Evolutionary conservation across 169 alveolate species (phyloP).

Genomic region (Haemoproteus tartakovskyi): DNA sequence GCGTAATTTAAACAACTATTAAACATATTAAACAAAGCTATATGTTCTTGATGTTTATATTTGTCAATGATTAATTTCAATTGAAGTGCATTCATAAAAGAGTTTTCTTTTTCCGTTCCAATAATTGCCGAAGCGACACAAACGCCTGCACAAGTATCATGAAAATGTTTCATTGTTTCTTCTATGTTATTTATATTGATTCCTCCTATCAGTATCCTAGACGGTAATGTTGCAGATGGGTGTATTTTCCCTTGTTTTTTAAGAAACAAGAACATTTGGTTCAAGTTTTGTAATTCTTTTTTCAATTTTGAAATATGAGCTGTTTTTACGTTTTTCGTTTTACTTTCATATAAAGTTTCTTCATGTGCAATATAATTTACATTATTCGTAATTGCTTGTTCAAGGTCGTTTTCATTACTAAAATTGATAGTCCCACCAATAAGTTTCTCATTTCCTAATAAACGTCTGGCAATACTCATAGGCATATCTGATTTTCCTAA

Average conservation of each 20-base stretch:
- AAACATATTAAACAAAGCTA: slow-evolving; percentile 17
- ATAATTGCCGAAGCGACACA: slow-evolving; percentile 22
- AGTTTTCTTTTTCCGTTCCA: slow-evolving; percentile 6
- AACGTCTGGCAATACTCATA: slow-evolving; percentile 57
- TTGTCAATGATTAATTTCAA: slow-evolving; percentile 17
- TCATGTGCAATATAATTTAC: slow-evolving; percentile 60
- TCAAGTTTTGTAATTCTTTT: slow-evolving; percentile 7
- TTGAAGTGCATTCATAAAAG: slow-evolving; percentile 23
- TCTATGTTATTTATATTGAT: slow-evolving; percentile 30
- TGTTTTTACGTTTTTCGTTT: slow-evolving; percentile 4
- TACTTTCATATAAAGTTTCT: slow-evolving; percentile 40
- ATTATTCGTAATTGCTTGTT: slow-evolving; percentile 19
- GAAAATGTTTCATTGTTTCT: slow-evolving; percentile 21
- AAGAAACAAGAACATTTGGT: slow-evolving; percentile 8
- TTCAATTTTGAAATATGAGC: slow-evolving; percentile 13
- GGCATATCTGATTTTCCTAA: slow-evolving; percentile 72
- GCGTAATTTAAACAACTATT: background rate
- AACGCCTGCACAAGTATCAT: slow-evolving; percentile 23
- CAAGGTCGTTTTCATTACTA: slow-evolving; percentile 49
- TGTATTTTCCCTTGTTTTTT: slow-evolving; percentile 22
- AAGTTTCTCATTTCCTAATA: slow-evolving; percentile 68
- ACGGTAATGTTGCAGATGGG: background rate
- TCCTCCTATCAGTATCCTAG: slow-evolving; percentile 39
- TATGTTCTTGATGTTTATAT: slow-evolving; percentile 1
- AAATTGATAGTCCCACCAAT: slow-evolving; percentile 71